Percentiles rank a stretch among this genome's conserved stretches.
Evolutionary conservation across 2,329 filamentous ascomycete genomes (phyloP).

Genomic region (Exophiala sp.): DNA sequence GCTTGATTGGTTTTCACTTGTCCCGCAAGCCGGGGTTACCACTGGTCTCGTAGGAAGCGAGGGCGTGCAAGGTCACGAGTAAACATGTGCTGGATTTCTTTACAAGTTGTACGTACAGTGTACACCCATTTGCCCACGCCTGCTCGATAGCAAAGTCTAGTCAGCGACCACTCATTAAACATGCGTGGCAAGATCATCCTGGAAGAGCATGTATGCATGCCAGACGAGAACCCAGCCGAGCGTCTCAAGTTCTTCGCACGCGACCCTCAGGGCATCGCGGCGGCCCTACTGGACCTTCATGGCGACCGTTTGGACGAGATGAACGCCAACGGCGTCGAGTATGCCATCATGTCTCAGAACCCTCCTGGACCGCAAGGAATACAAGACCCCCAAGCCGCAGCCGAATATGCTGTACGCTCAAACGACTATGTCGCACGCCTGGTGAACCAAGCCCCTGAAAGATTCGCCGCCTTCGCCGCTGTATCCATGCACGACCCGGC

Average conservation of each 20-base stretch:
- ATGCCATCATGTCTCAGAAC: constrained; percentile 27
- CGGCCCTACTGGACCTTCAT: constrained; percentile 10
- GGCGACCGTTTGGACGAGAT: constrained; percentile 14
- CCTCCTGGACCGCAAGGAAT: constrained; percentile 28
- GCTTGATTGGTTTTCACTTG: too few relatives aligned
- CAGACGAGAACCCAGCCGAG: constrained; percentile 3
- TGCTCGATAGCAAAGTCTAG: background rate
- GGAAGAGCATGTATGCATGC: constrained; percentile 15
- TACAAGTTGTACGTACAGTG: background rate
- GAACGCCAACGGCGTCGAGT: constrained; percentile 29
- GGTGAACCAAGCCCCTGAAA: constrained; percentile 34
- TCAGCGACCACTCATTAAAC: background rate
- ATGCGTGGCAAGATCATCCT: constrained; percentile 19
- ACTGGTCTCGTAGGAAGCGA: too few relatives aligned
- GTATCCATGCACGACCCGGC: constrained; percentile 37
- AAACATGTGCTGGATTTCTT: too few relatives aligned
- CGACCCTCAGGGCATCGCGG: background rate
- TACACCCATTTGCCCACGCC: background rate
- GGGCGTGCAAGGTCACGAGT: too few relatives aligned
- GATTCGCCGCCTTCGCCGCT: constrained; percentile 45
- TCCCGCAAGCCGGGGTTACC: too few relatives aligned
- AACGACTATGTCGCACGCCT: constrained; percentile 28
- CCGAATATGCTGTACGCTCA: constrained; percentile 21
- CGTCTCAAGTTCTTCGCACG: constrained; percentile 1
- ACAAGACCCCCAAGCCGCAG: constrained; percentile 24